A percentile compares a stretch with the other conserved stretches of the same genome.
These are phyloP conservation scores for Porphyrellus cyaneotinctus DNA, from an alignment of 768 basidiomycete species.

Conservation along the genomic window DNA sequence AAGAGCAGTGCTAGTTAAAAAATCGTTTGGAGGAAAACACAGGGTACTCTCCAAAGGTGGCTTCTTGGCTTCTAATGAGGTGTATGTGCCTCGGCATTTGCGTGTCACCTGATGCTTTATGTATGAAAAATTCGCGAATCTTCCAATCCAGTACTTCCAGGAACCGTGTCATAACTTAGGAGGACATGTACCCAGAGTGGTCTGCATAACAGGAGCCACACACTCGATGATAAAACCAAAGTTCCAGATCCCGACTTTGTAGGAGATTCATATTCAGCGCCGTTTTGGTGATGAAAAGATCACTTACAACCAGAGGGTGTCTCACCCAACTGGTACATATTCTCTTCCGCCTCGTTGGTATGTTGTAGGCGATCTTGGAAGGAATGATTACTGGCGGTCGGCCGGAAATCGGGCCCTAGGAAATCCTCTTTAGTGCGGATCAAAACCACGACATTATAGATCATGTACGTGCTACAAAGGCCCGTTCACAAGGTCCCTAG, in stretches of 20 bases:
- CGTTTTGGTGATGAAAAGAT: neutral
- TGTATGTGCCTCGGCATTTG: neutral
- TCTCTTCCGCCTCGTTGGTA: slow-evolving; percentile 47
- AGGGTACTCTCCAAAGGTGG: too few relatives aligned
- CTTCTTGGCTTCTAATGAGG: neutral
- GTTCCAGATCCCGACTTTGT: slow-evolving; percentile 47
- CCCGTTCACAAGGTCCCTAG: slow-evolving; percentile 40
- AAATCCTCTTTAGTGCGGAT: neutral
- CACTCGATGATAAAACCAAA: slow-evolving; percentile 40
- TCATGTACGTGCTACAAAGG: slow-evolving; percentile 42
- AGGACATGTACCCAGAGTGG: slow-evolving; percentile 38
- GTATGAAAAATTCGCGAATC: slow-evolving; percentile 38
- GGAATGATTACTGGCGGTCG: slow-evolving; percentile 44
- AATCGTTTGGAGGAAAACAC: too few relatives aligned
- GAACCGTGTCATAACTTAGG: slow-evolving; percentile 44
- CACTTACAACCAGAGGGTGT: slow-evolving; percentile 43
- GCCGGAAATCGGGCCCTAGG: slow-evolving; percentile 43
- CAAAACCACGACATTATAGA: neutral
- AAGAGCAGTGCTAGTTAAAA: slow-evolving; percentile 43
- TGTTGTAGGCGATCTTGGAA: slow-evolving; percentile 42
- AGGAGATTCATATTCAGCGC: neutral
- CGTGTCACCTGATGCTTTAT: neutral
- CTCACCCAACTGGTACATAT: slow-evolving; percentile 39
- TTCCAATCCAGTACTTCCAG: slow-evolving; percentile 50
- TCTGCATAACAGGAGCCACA: slow-evolving; percentile 40